These are phyloP conservation scores for Neurospora intermedia DNA, from an alignment of 495 filamentous ascomycete genomes.

Conservation along the genomic window DNA sequence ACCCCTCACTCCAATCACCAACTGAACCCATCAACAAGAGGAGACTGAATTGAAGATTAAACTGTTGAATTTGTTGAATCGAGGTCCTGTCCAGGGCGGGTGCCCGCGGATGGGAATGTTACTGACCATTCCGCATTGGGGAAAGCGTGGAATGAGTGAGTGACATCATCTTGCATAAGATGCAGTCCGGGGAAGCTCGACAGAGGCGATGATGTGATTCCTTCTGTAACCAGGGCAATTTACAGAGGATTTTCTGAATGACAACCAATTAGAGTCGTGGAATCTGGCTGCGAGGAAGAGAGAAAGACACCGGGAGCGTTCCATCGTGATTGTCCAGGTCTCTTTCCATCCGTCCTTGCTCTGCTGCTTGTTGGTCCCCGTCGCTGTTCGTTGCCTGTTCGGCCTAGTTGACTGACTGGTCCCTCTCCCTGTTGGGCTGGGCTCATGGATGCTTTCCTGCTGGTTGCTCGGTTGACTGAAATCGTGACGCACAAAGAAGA, in stretches of 20 bases:
- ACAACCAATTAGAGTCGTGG: background rate
- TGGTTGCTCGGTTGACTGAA: background rate
- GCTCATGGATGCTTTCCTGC: background rate
- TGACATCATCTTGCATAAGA: conserved; percentile 28
- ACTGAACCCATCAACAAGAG: background rate
- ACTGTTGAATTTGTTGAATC: too few relatives aligned
- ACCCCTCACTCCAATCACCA: background rate
- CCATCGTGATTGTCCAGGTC: background rate
- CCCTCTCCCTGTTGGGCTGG: background rate
- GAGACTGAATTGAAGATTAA: too few relatives aligned
- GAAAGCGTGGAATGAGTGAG: conserved; percentile 5
- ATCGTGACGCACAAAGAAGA: conserved; percentile 23
- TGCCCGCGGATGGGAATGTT: background rate
- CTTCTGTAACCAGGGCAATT: too few relatives aligned
- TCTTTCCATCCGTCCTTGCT: background rate
- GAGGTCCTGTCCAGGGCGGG: background rate
- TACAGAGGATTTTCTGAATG: background rate
- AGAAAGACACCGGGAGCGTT: background rate
- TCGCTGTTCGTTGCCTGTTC: background rate
- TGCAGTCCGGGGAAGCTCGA: conserved; percentile 9
- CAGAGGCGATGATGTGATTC: conserved; percentile 25
- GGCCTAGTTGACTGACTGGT: background rate
- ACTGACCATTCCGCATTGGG: background rate
- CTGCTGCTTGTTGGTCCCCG: background rate
- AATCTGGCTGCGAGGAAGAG: background rate